Evolutionary conservation across 306 rosid species (phyloP).

Genomic region (Hippophae rhamnoides): DNA sequence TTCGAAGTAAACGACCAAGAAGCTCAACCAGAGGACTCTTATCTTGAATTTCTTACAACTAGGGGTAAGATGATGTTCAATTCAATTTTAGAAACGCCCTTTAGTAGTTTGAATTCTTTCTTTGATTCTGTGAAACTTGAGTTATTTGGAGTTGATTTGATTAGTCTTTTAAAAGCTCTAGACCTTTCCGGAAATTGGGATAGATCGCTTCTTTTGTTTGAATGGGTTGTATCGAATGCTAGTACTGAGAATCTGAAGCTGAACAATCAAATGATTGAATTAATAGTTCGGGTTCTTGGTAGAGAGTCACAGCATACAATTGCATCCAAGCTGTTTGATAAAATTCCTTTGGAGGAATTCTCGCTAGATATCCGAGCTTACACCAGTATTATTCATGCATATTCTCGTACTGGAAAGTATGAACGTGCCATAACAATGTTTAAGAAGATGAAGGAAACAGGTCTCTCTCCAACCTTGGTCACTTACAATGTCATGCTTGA

Average conservation of each 20-base stretch:
- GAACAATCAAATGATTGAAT: constrained; percentile 57
- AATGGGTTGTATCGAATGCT: constrained; percentile 51
- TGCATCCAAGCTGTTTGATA: constrained; percentile 71
- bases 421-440: constrained; percentile 57
- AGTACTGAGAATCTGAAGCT: constrained; percentile 41
- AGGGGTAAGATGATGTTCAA: constrained; percentile 53
- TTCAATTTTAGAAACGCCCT: constrained; percentile 50
- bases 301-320: constrained; percentile 78
- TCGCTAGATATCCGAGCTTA: constrained; percentile 68
- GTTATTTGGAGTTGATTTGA: constrained; percentile 57
- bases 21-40: constrained; percentile 21
- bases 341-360: constrained; percentile 64
- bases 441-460: constrained; percentile 58
- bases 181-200: constrained; percentile 77
- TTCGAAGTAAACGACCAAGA: constrained; percentile 16
- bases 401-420: constrained; percentile 71
- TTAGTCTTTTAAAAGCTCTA: constrained; percentile 61
- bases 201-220: constrained; percentile 62
- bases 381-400: constrained; percentile 66
- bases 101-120: constrained; percentile 40
- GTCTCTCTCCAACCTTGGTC: constrained; percentile 75
- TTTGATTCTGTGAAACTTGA: constrained; percentile 49
- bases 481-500: constrained; percentile 93
- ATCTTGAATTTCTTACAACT: constrained; percentile 49
- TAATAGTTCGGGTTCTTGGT: constrained; percentile 68